Evolutionary conservation across 192 early-diverging fungal species (phyloP), one percentile per base, ranked within the genome.

Genomic region (Coemansia sp.): DNA sequence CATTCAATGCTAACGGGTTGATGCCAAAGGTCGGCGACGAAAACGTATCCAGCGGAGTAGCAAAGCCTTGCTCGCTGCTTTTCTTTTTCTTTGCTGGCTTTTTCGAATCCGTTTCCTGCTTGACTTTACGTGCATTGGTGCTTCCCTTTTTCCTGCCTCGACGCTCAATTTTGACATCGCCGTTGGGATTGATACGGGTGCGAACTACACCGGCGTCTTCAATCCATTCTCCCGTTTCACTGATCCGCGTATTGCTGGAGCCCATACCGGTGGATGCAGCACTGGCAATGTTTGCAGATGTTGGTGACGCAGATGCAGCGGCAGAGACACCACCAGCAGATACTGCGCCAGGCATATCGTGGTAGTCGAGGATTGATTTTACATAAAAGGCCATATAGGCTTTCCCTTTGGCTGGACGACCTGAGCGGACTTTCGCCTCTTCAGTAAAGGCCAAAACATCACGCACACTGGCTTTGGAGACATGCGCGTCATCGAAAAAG

Each of bases 361-460:
- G 68, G 57, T 87, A 89, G 42, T 89, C 86, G 12, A 89, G 61
- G 4, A 73, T 68, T 4, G 82, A 65, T 53, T 87, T 89, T 26
- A 91, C 79, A 50, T 94, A 94, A 65, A 94, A 94, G 37, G 88
- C 88, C 92, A 94, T 94, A 54, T 94, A 94, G 0, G 75, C 75
- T 2, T 40, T 50, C 26, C 75, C 45, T 84, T 89, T 52, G 45
- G 55, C 45, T 3, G 51, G 49, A 4, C 57, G 41, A 11, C 58
- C 51, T 1, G 72, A 68, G 57, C 83, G 83, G 70, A 79, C 87
- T 42, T 87, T 87, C 59, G 78, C 78, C n/a, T 87, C 75, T 14
- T 78, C 69, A 18, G 68, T 53, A 19, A 72, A 53, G 12, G 40
- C 83, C 55, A 91, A 59, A 3, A 94, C 92, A 11, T 92, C 90